phyloP scores from a whole-genome alignment of 257 asterid genomes.

The Anisodus acutangulus region DNA sequence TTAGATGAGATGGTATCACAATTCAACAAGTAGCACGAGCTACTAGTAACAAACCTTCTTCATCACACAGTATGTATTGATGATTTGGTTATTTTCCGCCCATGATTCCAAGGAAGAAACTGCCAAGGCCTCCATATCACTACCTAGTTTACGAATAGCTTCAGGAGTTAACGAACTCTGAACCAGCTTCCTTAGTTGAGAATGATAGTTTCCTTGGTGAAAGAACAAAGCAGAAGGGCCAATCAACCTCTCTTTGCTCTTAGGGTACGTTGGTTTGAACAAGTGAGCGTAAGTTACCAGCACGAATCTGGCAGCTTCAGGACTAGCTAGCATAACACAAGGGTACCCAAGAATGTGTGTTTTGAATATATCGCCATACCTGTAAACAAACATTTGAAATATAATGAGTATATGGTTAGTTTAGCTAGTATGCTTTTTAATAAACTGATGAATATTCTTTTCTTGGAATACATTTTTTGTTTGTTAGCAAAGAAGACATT shows the following conservation, averaged over 20 bases:
- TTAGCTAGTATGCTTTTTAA: background rate
- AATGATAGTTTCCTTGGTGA: constrained; percentile 72
- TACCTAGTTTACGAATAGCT: constrained; percentile 49
- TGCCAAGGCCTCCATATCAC: constrained; percentile 52
- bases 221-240: constrained; percentile 79
- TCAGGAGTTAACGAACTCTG: constrained; percentile 59
- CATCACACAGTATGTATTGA: constrained; percentile 64
- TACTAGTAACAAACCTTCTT: constrained; percentile 52
- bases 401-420: constrained; percentile 9
- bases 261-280: constrained; percentile 80
- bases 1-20: background rate
- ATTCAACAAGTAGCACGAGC: background rate
- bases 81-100: constrained; percentile 39
- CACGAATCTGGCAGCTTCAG: constrained; percentile 75
- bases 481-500: constrained; percentile 60
- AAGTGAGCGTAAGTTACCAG: constrained; percentile 62
- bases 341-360: constrained; percentile 79
- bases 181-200: constrained; percentile 58
- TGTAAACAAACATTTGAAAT: constrained; percentile 30
- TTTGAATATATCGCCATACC: constrained; percentile 82
- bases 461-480: constrained; percentile 53
- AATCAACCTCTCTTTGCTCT: constrained; percentile 85
- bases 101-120: constrained; percentile 55
- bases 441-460: background rate
- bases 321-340: constrained; percentile 81